Base-by-base conservation (phyloP, 768 basidiomycete genomes). In the Lentinula aciculospora region DNA sequence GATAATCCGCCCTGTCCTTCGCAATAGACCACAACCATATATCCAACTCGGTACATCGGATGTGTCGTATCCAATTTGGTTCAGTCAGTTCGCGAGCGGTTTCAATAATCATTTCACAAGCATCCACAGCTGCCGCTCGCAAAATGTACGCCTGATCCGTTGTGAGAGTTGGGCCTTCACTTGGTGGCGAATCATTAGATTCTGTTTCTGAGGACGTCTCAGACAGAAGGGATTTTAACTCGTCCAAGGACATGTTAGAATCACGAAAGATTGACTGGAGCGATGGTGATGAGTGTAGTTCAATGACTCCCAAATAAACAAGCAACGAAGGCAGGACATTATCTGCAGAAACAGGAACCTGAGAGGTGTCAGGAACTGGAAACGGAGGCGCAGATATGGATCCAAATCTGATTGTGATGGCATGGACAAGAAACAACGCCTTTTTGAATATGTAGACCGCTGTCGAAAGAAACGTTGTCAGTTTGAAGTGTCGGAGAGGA, bases 361-460 rank as follows among this genome's bases (percentile, higher is more conserved):
- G 71, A 25, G 69, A 69, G 3, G 85, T 87, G 50, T 76, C 74
- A 44, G 86, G 88, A 15, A 89, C 69, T 27, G 84, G 83, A 64
- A 91, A 84, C 12, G 82, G 76, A 19, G 79, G 68, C 3, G 80
- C 74, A 10, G 78, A 70, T 44, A 74, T 66, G 6, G 80, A 71
- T 49, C 81, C 80, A 72, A 94, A 94, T 45, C 89, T 84, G 44
- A 86, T 68, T 25, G 69, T 72, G 51, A 94, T 71, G 25, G 83
- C 85, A 61, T 90, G 83, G 53, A 93, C 74, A 53, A 94, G 79
- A 70, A 92, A 92, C 31, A 96, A 74, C 2, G 89, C 92, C 66
- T 94, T 96, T 71, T 93, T 94, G 79, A 93, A 92, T 66, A 90
- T 83, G 71, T 92, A 94, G 23, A 93, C 77, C n/a, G 82, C 90